Base-by-base conservation (phyloP, 352 stramenopile genomes). In the Phytopythium sindhum region DNA sequence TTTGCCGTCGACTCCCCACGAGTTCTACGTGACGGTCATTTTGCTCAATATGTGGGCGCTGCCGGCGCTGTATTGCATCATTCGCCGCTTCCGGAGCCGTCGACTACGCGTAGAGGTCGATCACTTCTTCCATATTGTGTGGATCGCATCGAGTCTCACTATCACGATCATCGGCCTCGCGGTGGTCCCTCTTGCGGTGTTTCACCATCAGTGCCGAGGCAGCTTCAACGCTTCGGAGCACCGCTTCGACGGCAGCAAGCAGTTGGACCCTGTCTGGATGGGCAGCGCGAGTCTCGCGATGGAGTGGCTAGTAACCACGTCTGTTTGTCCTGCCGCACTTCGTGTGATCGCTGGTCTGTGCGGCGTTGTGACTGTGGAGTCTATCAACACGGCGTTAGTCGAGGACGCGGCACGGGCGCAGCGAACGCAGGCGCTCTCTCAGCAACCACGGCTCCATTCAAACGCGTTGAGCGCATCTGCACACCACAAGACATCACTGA, bases 141-240 rank as follows among this genome's bases (percentile, higher is more conserved):
- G 54, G 54, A 33, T 60, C 35, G n/a, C 54, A n/a, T 44, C 23
- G 2, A 60, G 35, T 7, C 35, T 60, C 35, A 10, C 12, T n/a
- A 28, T 47, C 35, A 60, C 54, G 14, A 14, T 60, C 5, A 60
- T 60, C 54, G 54, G 54, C 9, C 10, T 48, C 54, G 54, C 35
- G 4, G 17, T 60, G 14, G 7, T 60, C 0, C 54, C 54, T 47
- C 54, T 60, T 42, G 54, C 33, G 6, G 54, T 60, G 54, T 60
- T 60, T 17, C 54, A 60, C 23, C n/a, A 60, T n/a, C 54, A 60
- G 35, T 60, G 35, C 24, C 33, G 54, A 33, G 12, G 54, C n/a
- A 31, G 39, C 35, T 60, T 23, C 39, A 47, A 12, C 23, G 17
- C 26, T 19, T 50, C 54, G 14, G 37, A 11, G 12, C 29, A 60